These are phyloP conservation scores for Candida xiaguanensis DNA, from an alignment of 805 yeast species.

Conservation along the genomic window DNA sequence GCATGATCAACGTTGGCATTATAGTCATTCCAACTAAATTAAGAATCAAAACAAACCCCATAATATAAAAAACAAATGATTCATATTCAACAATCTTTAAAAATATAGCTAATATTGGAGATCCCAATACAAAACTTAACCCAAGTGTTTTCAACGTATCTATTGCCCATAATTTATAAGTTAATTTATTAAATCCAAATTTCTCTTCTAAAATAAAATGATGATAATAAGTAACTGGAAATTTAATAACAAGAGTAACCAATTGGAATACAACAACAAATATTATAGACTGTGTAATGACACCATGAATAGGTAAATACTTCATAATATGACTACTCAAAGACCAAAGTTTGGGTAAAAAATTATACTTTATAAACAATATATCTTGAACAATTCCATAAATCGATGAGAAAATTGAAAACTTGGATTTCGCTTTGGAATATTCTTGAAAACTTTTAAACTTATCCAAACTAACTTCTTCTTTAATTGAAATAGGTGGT, in stretches of 20 bases:
- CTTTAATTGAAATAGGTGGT: conserved; percentile 68
- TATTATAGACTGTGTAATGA: conserved; percentile 64
- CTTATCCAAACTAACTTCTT: conserved; percentile 67
- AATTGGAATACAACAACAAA: conserved; percentile 55
- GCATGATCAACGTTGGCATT: conserved; percentile 83
- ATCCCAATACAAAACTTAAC: conserved; percentile 57
- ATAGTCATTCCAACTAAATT: conserved; percentile 74
- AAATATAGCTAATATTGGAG: conserved; percentile 70
- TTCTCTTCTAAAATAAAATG: conserved; percentile 89
- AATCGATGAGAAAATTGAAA: conserved; percentile 54
- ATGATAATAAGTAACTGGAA: conserved; percentile 72
- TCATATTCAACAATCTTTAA: conserved; percentile 77
- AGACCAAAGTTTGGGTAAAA: conserved; percentile 39
- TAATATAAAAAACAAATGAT: conserved; percentile 74
- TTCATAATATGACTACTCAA: conserved; percentile 65
- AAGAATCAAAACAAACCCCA: conserved; percentile 64
- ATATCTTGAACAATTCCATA: conserved; percentile 54
- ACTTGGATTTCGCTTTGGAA: conserved; percentile 72
- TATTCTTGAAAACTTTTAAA: conserved; percentile 75
- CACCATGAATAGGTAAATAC: conserved; percentile 46
- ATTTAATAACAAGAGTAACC: conserved; percentile 48
- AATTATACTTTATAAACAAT: conserved; percentile 54
- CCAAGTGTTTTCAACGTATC: conserved; percentile 64
- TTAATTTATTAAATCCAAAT: conserved; percentile 89
- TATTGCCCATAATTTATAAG: conserved; percentile 63